Base-by-base conservation (phyloP, 805 yeast species). In the Wickerhamomyces bisporus region DNA sequence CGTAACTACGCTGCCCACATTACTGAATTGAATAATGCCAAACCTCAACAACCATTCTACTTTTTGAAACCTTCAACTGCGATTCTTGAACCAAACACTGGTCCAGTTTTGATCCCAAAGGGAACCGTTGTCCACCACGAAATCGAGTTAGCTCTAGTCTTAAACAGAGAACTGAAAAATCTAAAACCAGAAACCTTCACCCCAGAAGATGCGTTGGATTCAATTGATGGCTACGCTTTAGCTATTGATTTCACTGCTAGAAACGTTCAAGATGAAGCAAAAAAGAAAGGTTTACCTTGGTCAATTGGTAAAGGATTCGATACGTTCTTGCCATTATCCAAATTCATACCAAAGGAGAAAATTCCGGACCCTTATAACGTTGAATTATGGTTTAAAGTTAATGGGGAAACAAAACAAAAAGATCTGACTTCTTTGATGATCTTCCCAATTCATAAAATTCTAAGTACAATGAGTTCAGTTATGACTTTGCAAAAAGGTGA, bases 1-100 rank as follows among this genome's bases (percentile, higher is more conserved):
- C 81, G 98, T 52, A 93, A 93, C 63, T 93, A 88, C 58, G 94
- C 87, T n/a, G 97, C 95, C 16, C 99, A 93, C 54, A 86, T 88
- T 57, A 75, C 82, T 45, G 99, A 93, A 60, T 68, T 93, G 41
- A 83, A 86, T 68, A 93, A 89, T 57, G 62, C 75, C 18, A 71
- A 75, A 16, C 98, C 99, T 3, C 66, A 70, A 26, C 86, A 80
- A 55, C 99, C 99, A 3, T 91, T 93, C 51, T 93, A 82, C 70
- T 93, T 93, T 59, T 65, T 89, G 47, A 93, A 93, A 62, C 98
- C 99, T 10, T 67, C 84, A 4, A 81, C 95, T 5, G 71, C 95
- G 6, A 71, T 88, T 17, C 69, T 93, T 34, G 62, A 72, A 16
- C 83, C 82, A 36, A 55, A 70, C 28, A 65, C 71, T 21, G 95